phyloP scores from a whole-genome alignment of 352 stramenopile genomes.

The Globisporangium perplexum region DNA sequence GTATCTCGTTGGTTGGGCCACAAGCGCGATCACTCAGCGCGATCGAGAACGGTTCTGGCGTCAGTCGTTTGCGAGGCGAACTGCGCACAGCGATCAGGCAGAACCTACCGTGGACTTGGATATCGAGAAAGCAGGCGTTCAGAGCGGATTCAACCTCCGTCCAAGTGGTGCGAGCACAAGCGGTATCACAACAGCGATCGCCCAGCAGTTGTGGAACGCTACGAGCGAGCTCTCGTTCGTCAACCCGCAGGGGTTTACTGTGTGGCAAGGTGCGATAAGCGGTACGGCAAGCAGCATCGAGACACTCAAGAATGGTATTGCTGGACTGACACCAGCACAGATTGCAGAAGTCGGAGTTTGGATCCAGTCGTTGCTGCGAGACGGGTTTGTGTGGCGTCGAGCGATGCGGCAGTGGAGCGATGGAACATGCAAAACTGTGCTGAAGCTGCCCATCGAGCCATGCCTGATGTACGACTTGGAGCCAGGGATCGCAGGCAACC shows the following conservation, averaged over 20 bases:
- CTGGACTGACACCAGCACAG: conserved; percentile 28
- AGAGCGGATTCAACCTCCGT: conserved; percentile 49
- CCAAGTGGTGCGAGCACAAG: conserved; percentile 20
- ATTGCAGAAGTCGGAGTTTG: conserved; percentile 31
- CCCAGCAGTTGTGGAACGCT: conserved; percentile 39
- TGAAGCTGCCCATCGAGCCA: conserved; percentile 24
- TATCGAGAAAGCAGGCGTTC: conserved; percentile 32
- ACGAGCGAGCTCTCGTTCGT: conserved; percentile 34
- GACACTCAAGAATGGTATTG: conserved; percentile 13
- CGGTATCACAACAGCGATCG: conserved; percentile 24
- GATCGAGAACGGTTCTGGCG: conserved; percentile 66
- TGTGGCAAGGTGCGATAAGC: conserved; percentile 30
- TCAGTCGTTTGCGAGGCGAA: conserved; percentile 37
- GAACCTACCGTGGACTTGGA: conserved; percentile 63
- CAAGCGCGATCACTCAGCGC: conserved; percentile 32
- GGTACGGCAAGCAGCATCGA: conserved; percentile 11
- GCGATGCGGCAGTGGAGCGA: conserved; percentile 56
- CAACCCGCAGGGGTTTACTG: conserved; percentile 37
- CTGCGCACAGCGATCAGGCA: conserved; percentile 26
- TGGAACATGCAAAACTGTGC: conserved; percentile 47
- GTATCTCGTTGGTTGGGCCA: conserved; percentile 52
- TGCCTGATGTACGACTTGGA: conserved; percentile 62
- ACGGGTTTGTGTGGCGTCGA: conserved; percentile 41
- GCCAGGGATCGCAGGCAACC: conserved; percentile 32
- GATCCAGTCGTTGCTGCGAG: conserved; percentile 30